Conservation (phyloP, 345 rosid genomes). For the Hypericum androsaemum region DNA sequence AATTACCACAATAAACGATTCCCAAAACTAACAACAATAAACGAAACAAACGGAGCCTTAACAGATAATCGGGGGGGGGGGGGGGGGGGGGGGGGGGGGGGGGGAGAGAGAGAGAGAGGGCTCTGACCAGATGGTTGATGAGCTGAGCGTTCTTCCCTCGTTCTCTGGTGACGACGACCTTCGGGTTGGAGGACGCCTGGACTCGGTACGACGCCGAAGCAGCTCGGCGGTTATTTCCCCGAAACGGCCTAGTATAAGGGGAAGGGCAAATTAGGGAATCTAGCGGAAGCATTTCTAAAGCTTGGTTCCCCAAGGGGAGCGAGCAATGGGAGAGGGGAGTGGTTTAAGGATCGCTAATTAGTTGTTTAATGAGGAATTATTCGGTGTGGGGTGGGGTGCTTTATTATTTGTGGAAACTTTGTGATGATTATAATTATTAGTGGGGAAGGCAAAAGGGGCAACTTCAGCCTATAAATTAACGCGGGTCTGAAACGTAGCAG, state of each 20-base stretch:
- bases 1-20: conserved; percentile 4
- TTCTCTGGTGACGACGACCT: conserved; percentile 89
- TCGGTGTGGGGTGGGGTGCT: no score
- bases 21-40: background rate
- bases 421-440: no score
- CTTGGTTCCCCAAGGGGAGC: no score
- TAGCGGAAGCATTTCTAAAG: no score
- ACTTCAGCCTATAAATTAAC: no score
- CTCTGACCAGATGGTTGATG: conserved; percentile 53
- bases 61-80: background rate
- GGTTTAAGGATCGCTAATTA: no score
- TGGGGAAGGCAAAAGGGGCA: no score
- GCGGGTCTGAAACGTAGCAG: no score
- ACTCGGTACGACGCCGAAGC: conserved; percentile 13
- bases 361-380: no score
- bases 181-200: conserved; percentile 29
- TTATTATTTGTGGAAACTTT: no score
- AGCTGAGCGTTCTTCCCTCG: conserved; percentile 85
- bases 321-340: no score
- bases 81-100: background rate
- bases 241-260: conserved; percentile 6
- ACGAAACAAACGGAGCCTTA: background rate
- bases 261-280: conserved; percentile 11
- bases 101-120: conserved; percentile 2
- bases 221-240: conserved; percentile 17